Evolutionary conservation across 2,329 filamentous ascomycete species (phyloP).

Genomic region (Diaporthe velutina): DNA sequence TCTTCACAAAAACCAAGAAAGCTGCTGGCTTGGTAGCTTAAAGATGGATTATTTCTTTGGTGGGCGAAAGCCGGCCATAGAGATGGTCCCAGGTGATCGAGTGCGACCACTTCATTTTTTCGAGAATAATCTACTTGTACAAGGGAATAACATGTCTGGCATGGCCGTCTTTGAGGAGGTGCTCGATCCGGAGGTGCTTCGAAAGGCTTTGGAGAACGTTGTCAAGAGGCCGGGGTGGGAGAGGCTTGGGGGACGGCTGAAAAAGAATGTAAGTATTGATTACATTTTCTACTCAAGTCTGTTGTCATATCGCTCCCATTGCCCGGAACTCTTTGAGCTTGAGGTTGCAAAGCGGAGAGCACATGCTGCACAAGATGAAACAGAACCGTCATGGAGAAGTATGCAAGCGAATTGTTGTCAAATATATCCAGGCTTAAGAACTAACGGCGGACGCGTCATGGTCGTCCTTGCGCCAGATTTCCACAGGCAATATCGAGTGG

Average conservation of each 20-base stretch:
- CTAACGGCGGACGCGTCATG: too few species aligned
- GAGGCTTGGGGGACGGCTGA: slow-evolving; percentile 1
- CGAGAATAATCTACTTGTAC: background rate
- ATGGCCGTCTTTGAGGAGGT: background rate
- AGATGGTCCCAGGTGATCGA: background rate
- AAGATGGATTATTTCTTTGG: slow-evolving; percentile 5
- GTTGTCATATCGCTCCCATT: background rate
- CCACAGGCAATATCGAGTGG: slow-evolving; percentile 49
- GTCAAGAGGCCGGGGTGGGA: background rate
- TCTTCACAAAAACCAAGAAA: background rate
- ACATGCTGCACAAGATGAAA: background rate
- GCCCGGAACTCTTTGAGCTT: background rate
- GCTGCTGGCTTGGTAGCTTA: background rate
- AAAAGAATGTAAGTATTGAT: background rate
- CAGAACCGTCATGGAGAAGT: background rate
- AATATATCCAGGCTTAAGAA: too few species aligned
- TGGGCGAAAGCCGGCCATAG: background rate
- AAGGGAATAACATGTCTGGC: background rate
- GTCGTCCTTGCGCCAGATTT: background rate
- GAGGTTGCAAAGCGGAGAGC: background rate
- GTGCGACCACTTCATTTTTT: background rate
- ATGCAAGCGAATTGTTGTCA: background rate
- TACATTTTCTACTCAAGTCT: background rate
- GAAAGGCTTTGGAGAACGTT: background rate
- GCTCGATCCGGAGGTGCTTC: background rate